Evolutionary conservation across 805 yeast species (phyloP), one percentile per base, ranked within the genome.

Genomic region (Cyberlindnera xylosilytica): DNA sequence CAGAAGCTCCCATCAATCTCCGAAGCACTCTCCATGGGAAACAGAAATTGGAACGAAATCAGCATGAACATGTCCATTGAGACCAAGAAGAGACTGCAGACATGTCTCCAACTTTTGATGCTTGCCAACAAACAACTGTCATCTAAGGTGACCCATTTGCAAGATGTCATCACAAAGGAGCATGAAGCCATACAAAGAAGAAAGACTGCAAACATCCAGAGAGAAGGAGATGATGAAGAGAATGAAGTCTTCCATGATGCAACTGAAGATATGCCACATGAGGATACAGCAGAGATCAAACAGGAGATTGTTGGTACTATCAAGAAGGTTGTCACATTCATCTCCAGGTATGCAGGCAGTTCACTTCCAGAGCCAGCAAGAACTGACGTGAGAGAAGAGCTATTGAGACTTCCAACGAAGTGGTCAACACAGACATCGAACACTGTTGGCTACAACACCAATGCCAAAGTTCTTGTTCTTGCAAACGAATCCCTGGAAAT

Each of bases 401-500:
- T 91, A 13, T 68, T 93, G 39, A 75, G 77, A 44, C 69, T 91
- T 36, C 99, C 98, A 1, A 63, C 73, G 29, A 75, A 81, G 54
- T 76, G 91, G 91, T 77, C 89, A 63, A 23, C 63, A 62, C 37
- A 63, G 26, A 39, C 57, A 17, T 42, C 57, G 22, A 31, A 34
- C 24, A 40, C 53, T 1, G 38, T 44, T 3, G 47, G 47, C 3
- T 49, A 49, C 20, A 56, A 71, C 49, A 66, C 77, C 9, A 85
- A 87, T 58, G 87, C 86, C 18, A 79, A 83, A 49, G 86, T 88
- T 1, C 65, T 93, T 20, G 74, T 85, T 5, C 70, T 91, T 46
- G 97, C 98, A 0, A 83, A 84, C 51, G 99, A 93, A 62, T 83
- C 96, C 0, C 66, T 91, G 36, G 93, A 85, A 33, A 56, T 90